A percentile compares a stretch with the other conserved stretches of the same genome.
These are phyloP conservation scores for Aspergillus viridinutans DNA, from an alignment of 2,329 filamentous ascomycete genomes.

Conservation along the genomic window DNA sequence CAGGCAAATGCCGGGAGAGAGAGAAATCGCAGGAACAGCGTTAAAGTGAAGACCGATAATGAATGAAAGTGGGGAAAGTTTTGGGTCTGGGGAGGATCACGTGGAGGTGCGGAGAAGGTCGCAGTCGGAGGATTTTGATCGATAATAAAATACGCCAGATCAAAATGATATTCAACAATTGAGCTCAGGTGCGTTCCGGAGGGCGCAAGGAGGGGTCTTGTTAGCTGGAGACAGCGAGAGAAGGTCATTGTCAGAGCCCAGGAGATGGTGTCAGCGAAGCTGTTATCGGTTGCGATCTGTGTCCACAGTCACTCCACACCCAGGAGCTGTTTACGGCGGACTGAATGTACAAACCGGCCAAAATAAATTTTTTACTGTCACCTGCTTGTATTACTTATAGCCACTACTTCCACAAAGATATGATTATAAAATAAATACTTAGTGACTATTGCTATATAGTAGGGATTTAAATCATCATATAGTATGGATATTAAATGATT, in stretches of 20 bases:
- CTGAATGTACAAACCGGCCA: too few relatives aligned
- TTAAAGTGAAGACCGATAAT: conserved; percentile 1
- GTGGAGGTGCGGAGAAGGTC: conserved; percentile 1
- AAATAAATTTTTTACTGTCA: too few relatives aligned
- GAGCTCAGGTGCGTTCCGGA: not conserved
- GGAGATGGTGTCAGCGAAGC: not conserved
- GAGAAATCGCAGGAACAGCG: conserved; percentile 1
- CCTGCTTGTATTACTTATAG: too few relatives aligned
- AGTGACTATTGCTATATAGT: too few relatives aligned
- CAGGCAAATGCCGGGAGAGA: not conserved
- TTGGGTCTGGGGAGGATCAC: not conserved
- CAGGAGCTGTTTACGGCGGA: too few relatives aligned
- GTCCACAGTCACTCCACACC: too few relatives aligned
- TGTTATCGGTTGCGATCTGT: not conserved
- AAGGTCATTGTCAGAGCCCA: not conserved
- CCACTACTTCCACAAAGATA: too few relatives aligned
- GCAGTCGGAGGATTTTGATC: not conserved
- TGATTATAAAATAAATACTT: too few relatives aligned
- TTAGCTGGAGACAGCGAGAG: not conserved
- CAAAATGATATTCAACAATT: not conserved
- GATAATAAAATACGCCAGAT: not conserved
- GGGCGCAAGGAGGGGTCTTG: not conserved
- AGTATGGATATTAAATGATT: too few relatives aligned
- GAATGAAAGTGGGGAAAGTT: not conserved
- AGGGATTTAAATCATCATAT: too few relatives aligned